These are phyloP conservation scores for Fusarium odoratissimum DNA, from an alignment of 2,329 filamentous ascomycete species.

Conservation along the genomic window DNA sequence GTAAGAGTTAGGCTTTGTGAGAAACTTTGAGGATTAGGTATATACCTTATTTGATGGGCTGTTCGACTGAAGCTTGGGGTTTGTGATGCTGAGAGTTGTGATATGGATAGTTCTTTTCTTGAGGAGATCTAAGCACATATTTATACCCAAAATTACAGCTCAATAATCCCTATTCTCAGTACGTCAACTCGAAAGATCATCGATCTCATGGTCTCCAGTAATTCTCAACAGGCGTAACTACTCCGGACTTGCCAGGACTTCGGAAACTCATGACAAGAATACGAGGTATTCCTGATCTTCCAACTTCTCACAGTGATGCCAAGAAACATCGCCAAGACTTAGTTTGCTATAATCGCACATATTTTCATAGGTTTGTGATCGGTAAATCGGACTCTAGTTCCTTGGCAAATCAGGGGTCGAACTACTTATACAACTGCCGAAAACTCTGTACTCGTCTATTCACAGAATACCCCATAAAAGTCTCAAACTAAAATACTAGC, in stretches of 20 bases:
- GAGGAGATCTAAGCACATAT: not conserved
- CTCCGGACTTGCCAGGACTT: fast-evolving
- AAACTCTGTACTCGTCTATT: not conserved
- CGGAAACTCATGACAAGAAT: not conserved
- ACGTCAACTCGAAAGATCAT: not conserved
- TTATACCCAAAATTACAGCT: not conserved
- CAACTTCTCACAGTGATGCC: not conserved
- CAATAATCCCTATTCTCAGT: fast-evolving
- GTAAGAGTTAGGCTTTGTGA: fast-evolving
- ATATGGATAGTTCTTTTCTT: fast-evolving
- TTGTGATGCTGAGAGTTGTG: not conserved
- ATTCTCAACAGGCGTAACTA: fast-evolving
- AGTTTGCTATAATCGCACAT: too few relatives aligned
- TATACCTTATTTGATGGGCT: not conserved
- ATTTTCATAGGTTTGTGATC: fast-evolving
- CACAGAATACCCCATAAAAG: not conserved
- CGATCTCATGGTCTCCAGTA: not conserved
- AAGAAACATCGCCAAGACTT: not conserved
- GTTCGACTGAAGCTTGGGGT: too few relatives aligned
- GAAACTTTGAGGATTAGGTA: fast-evolving
- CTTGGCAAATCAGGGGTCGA: not conserved
- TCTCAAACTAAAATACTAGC: not conserved
- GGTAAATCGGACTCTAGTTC: not conserved
- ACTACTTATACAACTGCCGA: not conserved
- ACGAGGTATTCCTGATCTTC: not conserved